phyloP scores from a whole-genome alignment of 1,284 basidiomycete species.

The Lignosus rhinocerotis region DNA sequence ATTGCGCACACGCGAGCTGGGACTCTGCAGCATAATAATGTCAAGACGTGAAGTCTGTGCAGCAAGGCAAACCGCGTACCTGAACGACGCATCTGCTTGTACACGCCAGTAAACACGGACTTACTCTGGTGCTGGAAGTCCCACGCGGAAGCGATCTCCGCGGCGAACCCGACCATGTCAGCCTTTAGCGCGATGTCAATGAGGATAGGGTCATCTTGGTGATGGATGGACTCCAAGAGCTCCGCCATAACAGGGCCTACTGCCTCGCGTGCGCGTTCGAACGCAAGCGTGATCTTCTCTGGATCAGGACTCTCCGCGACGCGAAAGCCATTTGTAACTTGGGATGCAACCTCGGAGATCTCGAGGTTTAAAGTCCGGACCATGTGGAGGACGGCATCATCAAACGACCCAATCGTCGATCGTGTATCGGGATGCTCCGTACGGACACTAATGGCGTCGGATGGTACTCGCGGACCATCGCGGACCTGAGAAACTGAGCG shows the following conservation, averaged over 20 bases:
- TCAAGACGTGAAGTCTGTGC: neutral
- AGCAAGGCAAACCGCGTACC: slow-evolving; percentile 1
- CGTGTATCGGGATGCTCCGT: slow-evolving; percentile 23
- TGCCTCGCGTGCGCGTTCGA: slow-evolving; percentile 21
- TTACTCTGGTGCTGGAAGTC: slow-evolving; percentile 47
- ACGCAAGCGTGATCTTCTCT: slow-evolving; percentile 12
- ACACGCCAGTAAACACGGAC: slow-evolving; percentile 34
- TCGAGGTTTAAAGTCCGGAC: slow-evolving; percentile 50
- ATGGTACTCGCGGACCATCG: neutral
- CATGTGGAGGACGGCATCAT: slow-evolving; percentile 46
- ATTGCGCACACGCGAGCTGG: slow-evolving; percentile 48
- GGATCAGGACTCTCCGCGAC: slow-evolving; percentile 14
- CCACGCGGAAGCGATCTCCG: slow-evolving; percentile 55
- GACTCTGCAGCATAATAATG: slow-evolving; percentile 38
- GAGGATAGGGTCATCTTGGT: slow-evolving; percentile 47
- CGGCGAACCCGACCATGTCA: slow-evolving; percentile 46
- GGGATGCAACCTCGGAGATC: slow-evolving; percentile 50
- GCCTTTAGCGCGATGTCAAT: slow-evolving; percentile 56
- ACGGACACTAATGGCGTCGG: slow-evolving; percentile 38
- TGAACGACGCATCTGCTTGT: slow-evolving; percentile 24
- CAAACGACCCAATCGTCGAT: slow-evolving; percentile 37
- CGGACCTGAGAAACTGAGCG: neutral
- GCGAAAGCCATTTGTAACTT: slow-evolving; percentile 33
- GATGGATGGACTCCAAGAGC: slow-evolving; percentile 36
- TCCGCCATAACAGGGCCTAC: slow-evolving; percentile 39